Evolutionary conservation across 768 basidiomycete genomes (phyloP), one percentile per base, ranked within the genome.

Genomic region (Russula earlei): DNA sequence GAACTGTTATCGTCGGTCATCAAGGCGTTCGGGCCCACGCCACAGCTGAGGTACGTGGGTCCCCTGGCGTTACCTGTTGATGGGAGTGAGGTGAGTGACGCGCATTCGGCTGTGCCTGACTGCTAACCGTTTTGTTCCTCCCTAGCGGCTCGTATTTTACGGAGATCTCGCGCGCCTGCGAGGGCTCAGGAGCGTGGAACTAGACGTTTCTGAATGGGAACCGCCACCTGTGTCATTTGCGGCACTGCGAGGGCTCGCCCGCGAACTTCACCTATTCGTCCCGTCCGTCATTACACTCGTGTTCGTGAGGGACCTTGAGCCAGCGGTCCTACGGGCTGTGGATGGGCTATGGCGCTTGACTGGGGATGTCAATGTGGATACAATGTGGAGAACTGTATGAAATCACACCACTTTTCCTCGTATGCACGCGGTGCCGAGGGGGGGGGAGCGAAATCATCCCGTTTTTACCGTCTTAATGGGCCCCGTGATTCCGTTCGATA

Each of bases 161-260:
- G 80, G 77, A 4, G 68, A 78, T 27, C 71, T 85, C 54, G 78
- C 79, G 72, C 75, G 70, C 25, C 70, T 85, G 24, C 71, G 70
- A 1, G 69, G 65, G 12, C 71, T 85, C 12, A 71, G 74, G 57
- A 81, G 78, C 59, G 64, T 82, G 46, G 84, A 85, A 61, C 69
- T 85, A 6, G 84, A 85, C 40, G 72, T 85, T 25, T 79, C 79
- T 19, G 77, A 79, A 48, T 87, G 84, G 84, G 73, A 75, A 5
- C 84, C 84, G 9, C 67, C 77, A 8, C 84, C 81, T 9, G 66
- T 72, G 14, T 69, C 77, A 29, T 71, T 75, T 2, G 67, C 75
- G 7, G 83, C 82, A 3, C 66, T 83, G 40, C 77, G 81, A 20
- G 81, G 82, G 2, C 69, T 86, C 7, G 76, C 77, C 3, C 74